A percentile compares a stretch with the other conserved stretches of the same genome.
Evolutionary conservation across 2,329 filamentous ascomycete genomes (phyloP).

Genomic region (Colletotrichum noveboracense): DNA sequence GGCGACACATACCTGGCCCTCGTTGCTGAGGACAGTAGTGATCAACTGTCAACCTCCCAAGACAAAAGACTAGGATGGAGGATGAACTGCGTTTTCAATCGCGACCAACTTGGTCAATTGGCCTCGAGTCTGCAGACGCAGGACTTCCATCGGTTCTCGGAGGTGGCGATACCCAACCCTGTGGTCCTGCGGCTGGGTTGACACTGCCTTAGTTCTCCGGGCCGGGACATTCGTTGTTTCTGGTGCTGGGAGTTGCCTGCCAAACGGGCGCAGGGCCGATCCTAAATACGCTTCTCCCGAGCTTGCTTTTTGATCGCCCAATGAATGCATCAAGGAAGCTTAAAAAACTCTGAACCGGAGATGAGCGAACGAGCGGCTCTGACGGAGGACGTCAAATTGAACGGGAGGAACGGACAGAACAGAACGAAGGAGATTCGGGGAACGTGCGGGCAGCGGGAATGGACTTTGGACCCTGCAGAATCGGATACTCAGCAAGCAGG

Average conservation of each 20-base stretch:
- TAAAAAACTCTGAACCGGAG: neutral
- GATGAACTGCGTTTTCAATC: neutral
- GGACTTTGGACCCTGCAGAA: constrained; percentile 22
- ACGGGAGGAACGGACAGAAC: neutral
- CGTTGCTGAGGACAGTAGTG: neutral
- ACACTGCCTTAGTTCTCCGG: constrained; percentile 3
- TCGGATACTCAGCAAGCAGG: constrained; percentile 16
- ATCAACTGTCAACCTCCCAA: neutral
- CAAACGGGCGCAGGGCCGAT: neutral
- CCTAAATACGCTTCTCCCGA: neutral
- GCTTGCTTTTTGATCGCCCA: neutral
- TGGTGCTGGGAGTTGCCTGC: neutral
- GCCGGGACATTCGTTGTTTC: neutral
- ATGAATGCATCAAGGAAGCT: neutral
- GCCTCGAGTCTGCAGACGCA: neutral
- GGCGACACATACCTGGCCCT: neutral
- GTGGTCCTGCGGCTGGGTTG: neutral
- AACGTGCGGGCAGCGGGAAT: constrained; percentile 5
- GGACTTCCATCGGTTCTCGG: neutral
- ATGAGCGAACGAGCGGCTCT: neutral
- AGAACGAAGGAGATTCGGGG: neutral
- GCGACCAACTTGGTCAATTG: neutral
- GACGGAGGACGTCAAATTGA: neutral
- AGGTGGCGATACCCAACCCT: constrained; percentile 11
- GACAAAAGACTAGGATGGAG: neutral